Percentiles rank a stretch among this genome's conserved stretches.
phyloP scores from a whole-genome alignment of 495 filamentous ascomycete genomes.

The Wilcoxina mikolae region DNA sequence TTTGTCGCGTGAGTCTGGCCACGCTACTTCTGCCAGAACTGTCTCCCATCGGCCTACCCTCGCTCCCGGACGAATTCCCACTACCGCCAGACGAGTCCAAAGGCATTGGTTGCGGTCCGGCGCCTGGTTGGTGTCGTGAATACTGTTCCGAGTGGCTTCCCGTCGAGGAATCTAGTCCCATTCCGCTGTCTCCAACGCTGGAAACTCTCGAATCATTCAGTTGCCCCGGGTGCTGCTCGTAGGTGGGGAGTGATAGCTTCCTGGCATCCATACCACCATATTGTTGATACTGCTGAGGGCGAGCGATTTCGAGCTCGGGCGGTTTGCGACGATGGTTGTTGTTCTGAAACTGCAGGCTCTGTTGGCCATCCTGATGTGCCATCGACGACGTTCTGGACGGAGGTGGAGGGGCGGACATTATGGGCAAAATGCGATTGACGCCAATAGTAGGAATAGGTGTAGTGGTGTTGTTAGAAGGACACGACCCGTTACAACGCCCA shows the following conservation, averaged over 20 bases:
- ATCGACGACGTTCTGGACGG: not conserved
- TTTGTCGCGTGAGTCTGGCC: slow-evolving; percentile 11
- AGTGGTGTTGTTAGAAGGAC: slow-evolving; percentile 2
- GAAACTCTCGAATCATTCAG: not conserved
- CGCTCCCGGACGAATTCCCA: slow-evolving; percentile 4
- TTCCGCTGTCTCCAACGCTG: not conserved
- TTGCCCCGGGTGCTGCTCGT: not conserved
- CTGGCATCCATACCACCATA: not conserved
- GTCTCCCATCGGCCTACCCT: not conserved
- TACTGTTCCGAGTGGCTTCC: not conserved
- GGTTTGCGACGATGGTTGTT: slow-evolving; percentile 7
- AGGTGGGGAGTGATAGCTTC: not conserved
- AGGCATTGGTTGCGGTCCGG: not conserved
- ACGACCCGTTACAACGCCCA: not conserved
- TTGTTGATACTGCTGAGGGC: not conserved
- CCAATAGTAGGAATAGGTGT: not conserved
- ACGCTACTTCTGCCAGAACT: not conserved
- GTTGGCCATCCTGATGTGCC: not conserved
- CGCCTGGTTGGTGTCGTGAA: not conserved
- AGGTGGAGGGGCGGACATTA: slow-evolving; percentile 3
- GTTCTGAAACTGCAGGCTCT: not conserved
- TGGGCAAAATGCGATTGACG: slow-evolving; percentile 4
- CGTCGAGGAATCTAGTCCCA: not conserved
- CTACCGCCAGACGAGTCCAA: slow-evolving; percentile 8
- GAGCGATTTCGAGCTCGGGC: not conserved